Evolutionary conservation across 2,329 filamentous ascomycete genomes (phyloP).

Genomic region (Aspergillus versicolor): DNA sequence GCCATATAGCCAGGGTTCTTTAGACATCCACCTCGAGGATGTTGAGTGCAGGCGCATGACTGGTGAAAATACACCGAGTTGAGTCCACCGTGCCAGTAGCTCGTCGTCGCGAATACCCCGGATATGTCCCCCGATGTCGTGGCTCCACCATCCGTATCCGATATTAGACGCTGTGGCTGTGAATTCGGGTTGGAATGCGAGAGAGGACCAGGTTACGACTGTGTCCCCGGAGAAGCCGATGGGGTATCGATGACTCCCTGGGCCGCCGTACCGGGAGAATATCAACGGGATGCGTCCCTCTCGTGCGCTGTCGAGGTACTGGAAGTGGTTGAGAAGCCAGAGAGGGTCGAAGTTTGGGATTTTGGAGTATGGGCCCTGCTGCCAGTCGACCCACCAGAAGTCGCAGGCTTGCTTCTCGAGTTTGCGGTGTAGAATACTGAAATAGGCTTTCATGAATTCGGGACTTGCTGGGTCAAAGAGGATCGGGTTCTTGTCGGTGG

Average conservation of each 20-base stretch:
- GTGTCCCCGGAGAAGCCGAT: constrained; percentile 66
- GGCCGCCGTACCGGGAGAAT: constrained; percentile 62
- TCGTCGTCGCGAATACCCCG: constrained; percentile 58
- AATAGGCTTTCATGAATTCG: constrained; percentile 58
- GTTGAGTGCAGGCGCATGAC: constrained; percentile 62
- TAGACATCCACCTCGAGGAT: constrained; percentile 57
- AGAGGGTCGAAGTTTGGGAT: constrained; percentile 61
- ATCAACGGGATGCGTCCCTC: constrained; percentile 50
- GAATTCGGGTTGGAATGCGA: constrained; percentile 66
- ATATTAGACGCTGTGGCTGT: constrained; percentile 67
- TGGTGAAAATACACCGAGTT: constrained; percentile 61
- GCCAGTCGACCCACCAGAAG: constrained; percentile 70
- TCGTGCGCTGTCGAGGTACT: constrained; percentile 55
- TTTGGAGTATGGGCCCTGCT: constrained; percentile 58
- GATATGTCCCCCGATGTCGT: constrained; percentile 67
- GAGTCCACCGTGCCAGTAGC: constrained; percentile 60
- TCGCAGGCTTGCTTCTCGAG: constrained; percentile 59
- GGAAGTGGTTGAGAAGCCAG: constrained; percentile 66
- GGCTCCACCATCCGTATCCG: constrained; percentile 68
- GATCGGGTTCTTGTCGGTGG: constrained; percentile 51
- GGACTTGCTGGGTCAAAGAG: constrained; percentile 56
- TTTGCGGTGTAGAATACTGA: constrained; percentile 56
- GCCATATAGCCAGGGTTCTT: constrained; percentile 62
- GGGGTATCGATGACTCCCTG: constrained; percentile 64
- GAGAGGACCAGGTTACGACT: constrained; percentile 58